Conservation (phyloP, 2,329 filamentous ascomycete species). For the Lachnum nothofagi region DNA sequence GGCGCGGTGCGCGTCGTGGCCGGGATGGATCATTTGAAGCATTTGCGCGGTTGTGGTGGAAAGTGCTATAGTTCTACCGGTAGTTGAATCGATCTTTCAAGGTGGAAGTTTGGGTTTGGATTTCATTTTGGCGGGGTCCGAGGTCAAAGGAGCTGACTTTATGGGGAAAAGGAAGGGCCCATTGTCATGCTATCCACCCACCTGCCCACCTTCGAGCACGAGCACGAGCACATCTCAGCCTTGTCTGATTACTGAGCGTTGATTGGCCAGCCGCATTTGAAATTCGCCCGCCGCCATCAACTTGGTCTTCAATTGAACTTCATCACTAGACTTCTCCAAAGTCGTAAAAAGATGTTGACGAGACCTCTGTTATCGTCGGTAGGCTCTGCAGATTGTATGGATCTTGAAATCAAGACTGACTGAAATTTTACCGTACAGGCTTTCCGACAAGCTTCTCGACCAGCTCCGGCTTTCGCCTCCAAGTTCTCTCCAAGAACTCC, state of each 20-base stretch:
- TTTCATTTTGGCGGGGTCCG: no score
- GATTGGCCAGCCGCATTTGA: constrained; percentile 27
- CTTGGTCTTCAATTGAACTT: not conserved
- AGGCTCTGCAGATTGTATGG: not conserved
- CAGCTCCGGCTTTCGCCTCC: constrained; percentile 22
- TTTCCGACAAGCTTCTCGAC: constrained; percentile 42
- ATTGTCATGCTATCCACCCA: no score
- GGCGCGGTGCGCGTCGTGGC: constrained; percentile 10
- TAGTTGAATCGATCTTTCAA: not conserved
- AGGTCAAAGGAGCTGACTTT: no score
- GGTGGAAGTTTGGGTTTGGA: no score
- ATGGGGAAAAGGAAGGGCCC: not conserved
- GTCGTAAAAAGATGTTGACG: constrained; percentile 24
- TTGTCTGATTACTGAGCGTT: constrained; percentile 19
- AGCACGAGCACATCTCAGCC: constrained; percentile 17
- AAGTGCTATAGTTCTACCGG: no score
- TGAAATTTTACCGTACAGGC: constrained; percentile 36
- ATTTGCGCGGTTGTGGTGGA: constrained; percentile 8
- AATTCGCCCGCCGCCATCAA: constrained; percentile 17
- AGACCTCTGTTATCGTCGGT: constrained; percentile 30
- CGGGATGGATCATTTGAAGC: constrained; percentile 18
- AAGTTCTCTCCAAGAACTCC: constrained; percentile 23
- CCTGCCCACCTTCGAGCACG: no score
- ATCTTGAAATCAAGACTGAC: constrained; percentile 7
- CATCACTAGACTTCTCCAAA: not conserved